A percentile compares a stretch with the other conserved stretches of the same genome.
phyloP scores from a whole-genome alignment of 2,329 filamentous ascomycete species.

The Colletotrichum acutatum region DNA sequence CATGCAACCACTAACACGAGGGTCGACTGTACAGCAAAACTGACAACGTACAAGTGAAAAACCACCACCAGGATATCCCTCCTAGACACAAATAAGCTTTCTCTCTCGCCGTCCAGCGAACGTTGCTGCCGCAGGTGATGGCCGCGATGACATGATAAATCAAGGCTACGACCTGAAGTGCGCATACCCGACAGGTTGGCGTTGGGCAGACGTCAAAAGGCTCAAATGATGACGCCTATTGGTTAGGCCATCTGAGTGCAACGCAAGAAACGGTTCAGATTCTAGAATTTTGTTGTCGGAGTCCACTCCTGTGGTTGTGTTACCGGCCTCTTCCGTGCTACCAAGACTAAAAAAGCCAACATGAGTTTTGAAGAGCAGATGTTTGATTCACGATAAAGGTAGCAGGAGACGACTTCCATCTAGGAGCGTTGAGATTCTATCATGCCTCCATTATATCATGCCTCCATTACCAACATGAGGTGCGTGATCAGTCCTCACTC shows the following conservation, averaged over 20 bases:
- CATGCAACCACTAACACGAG: background rate
- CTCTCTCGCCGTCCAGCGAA: background rate
- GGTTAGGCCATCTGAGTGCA: background rate
- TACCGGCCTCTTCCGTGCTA: background rate
- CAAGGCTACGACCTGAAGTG: constrained; percentile 8
- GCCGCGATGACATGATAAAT: background rate
- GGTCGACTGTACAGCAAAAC: background rate
- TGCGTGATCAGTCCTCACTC: no score
- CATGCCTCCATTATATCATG: no score
- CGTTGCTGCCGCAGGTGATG: background rate
- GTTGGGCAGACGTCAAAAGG: background rate
- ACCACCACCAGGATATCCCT: constrained; percentile 21
- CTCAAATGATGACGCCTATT: background rate
- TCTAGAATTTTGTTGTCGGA: background rate
- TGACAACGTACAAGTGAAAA: background rate
- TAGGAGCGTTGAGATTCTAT: no score
- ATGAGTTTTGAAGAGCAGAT: no score
- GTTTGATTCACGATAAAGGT: no score
- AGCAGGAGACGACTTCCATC: no score
- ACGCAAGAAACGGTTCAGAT: no score
- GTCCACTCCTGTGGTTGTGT: background rate
- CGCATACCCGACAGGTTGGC: background rate
- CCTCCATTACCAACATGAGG: no score
- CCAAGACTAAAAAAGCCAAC: background rate
- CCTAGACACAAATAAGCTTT: constrained; percentile 13